Percentiles rank a stretch among this genome's conserved stretches.
Evolutionary conservation across 768 basidiomycete genomes (phyloP).

Genomic region (Kwoniella shandongensis): DNA sequence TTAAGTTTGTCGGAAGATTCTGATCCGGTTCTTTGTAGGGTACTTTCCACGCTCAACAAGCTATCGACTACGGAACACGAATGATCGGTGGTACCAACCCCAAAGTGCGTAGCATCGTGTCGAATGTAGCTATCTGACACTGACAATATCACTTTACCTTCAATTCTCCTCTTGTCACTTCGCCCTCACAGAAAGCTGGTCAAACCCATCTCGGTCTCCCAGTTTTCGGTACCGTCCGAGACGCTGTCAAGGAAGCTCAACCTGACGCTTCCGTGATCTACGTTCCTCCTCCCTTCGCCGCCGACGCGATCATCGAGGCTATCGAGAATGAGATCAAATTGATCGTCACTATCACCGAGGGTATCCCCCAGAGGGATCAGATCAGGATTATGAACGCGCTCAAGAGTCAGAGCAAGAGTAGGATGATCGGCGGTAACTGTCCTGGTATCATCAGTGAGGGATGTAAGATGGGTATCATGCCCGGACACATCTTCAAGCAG

Average conservation of each 20-base stretch:
- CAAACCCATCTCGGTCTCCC: slow-evolving; percentile 92
- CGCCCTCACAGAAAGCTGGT: slow-evolving; percentile 75
- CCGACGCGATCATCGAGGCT: slow-evolving; percentile 96
- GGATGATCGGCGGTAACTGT: slow-evolving; percentile 97
- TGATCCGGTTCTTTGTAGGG: slow-evolving; percentile 58
- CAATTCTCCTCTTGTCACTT: too few species aligned
- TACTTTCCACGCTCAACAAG: slow-evolving; percentile 94
- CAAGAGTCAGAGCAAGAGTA: slow-evolving; percentile 87
- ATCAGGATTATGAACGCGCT: slow-evolving; percentile 92
- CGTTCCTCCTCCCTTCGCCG: slow-evolving; percentile 93
- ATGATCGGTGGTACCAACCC: slow-evolving; percentile 95
- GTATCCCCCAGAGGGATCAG: slow-evolving; percentile 96
- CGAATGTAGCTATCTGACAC: too few species aligned
- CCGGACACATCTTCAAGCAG: slow-evolving; percentile 94
- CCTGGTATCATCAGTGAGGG: slow-evolving; percentile 98
- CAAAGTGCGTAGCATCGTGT: slow-evolving; percentile 33
- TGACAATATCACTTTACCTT: too few species aligned
- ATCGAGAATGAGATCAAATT: slow-evolving; percentile 97
- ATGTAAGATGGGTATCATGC: slow-evolving; percentile 98
- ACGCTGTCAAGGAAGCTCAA: slow-evolving; percentile 79
- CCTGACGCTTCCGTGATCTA: slow-evolving; percentile 97
- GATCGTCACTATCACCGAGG: slow-evolving; percentile 98
- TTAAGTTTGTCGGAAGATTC: not conserved
- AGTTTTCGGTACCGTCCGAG: slow-evolving; percentile 85
- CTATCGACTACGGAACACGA: slow-evolving; percentile 88